Base-by-base conservation (phyloP, 2,329 filamentous ascomycete species). In the Lachnellula occidentalis region DNA sequence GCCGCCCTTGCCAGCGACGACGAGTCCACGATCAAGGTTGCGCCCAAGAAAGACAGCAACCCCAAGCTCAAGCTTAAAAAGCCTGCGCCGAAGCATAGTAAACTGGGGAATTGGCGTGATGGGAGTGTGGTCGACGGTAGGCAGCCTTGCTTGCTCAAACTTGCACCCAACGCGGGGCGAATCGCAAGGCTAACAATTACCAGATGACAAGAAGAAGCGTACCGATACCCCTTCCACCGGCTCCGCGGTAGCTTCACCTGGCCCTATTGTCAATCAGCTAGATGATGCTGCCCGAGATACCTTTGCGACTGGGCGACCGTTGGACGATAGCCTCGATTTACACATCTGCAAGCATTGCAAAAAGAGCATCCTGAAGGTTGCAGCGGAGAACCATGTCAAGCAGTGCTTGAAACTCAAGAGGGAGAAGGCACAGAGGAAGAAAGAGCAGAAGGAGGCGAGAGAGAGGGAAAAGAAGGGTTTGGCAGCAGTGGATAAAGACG, bases 311-410 rank as follows among this genome's bases (percentile, higher is more conserved):
- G 90, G 90, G 58, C 84, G 87, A 55, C 90, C 91, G 0, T 79
- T 95, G 62, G 86, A 91, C 64, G 92, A 96, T 66, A 78, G 78
- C 54, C 81, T 88, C 11, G 90, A 95, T 59, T 80, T 90, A 9
- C 85, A 94, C 49, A 80, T 87, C 62, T 99, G 92, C 79, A 96
- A 94, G 70, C 90, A 95, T 70, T 99, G 92, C 75, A 96, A 94
- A 73, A 92, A 95, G 65, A 88, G 88, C 50, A 82, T 96, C 12
- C 77, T 94, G 14, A 88, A 86, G 64, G 83, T 83, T 34, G 85
- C 83, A 0, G 87, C 89, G 2, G 86, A 86, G 55, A 81, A 82
- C 17, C 92, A 99, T 67, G 90, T 96, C 57, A 85, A 86, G 37
- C 83, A 86, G 45, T 99, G 92, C 66, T 74, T 96, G 54, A 87